A percentile compares a stretch with the other conserved stretches of the same genome.
phyloP scores from a whole-genome alignment of 2,329 filamentous ascomycete genomes.

The Sporothrix phasma region DNA sequence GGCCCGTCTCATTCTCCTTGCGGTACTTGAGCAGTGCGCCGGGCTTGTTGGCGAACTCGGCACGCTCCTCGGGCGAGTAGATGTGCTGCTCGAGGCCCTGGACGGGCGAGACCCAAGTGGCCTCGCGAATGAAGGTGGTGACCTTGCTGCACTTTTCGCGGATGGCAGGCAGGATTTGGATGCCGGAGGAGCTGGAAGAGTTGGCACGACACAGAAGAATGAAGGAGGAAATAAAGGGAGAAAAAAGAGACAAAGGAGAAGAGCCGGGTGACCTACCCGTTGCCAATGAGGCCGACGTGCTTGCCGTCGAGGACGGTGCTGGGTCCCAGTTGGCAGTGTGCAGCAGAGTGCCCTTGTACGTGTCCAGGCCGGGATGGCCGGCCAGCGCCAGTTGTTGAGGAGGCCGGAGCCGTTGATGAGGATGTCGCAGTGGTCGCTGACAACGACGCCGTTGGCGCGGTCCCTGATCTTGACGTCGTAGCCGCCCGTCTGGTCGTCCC shows the following conservation, averaged over 20 bases:
- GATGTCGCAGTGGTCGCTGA: conserved; percentile 18
- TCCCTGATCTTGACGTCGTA: conserved; percentile 30
- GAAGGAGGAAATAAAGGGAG: neutral
- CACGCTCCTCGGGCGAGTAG: conserved; percentile 16
- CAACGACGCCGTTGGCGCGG: conserved; percentile 19
- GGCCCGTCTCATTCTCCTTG: conserved; percentile 15
- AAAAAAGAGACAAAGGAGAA: conserved; percentile 11
- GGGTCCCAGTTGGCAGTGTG: conserved; percentile 25
- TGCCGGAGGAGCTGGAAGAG: conserved; percentile 25
- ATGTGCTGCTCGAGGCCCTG: conserved; percentile 18
- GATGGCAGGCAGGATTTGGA: conserved; percentile 25
- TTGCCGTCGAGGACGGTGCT: conserved; percentile 20
- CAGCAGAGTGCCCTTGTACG: conserved; percentile 24
- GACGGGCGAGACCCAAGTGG: conserved; percentile 18
- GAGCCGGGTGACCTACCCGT: conserved; percentile 18
- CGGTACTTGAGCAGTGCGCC: conserved; percentile 16
- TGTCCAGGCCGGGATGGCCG: conserved; percentile 27
- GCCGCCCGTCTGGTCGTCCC: conserved; percentile 32
- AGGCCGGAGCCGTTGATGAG: conserved; percentile 21
- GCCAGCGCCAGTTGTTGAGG: conserved; percentile 23
- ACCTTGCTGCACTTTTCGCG: conserved; percentile 17
- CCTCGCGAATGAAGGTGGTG: conserved; percentile 17
- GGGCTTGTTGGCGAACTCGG: conserved; percentile 15
- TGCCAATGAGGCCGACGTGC: conserved; percentile 26
- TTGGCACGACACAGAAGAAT: neutral